phyloP scores from a whole-genome alignment of 2,329 filamentous ascomycete genomes.

The Lasiodiplodia sp. region DNA sequence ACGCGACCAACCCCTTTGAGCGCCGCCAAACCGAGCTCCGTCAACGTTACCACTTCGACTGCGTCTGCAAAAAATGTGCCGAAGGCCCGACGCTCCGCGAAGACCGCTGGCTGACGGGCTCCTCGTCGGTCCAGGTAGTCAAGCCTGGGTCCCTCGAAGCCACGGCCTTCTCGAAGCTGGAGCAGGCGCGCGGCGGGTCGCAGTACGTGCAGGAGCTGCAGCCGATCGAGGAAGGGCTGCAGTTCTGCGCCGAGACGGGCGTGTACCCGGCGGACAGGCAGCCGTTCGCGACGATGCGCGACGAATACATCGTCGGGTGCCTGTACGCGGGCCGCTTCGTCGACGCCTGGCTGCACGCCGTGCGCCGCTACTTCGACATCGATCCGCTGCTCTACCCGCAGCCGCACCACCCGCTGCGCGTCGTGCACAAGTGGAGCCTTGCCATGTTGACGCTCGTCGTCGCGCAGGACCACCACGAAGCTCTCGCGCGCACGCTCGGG shows the following conservation, averaged over 20 bases:
- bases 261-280: constrained; percentile 60
- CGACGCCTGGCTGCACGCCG: constrained; percentile 59
- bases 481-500: background rate
- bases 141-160: constrained; percentile 14
- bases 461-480: constrained; percentile 29
- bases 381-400: constrained; percentile 60
- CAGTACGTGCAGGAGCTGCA: constrained; percentile 25
- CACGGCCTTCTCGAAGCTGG: constrained; percentile 37
- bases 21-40: constrained; percentile 62
- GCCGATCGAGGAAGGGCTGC: constrained; percentile 44
- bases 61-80: constrained; percentile 61
- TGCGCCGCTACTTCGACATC: constrained; percentile 59
- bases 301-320: constrained; percentile 60
- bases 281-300: constrained; percentile 61
- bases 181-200: constrained; percentile 21
- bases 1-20: constrained; percentile 59
- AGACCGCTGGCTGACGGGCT: constrained; percentile 47
- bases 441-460: constrained; percentile 47
- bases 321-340: constrained; percentile 52
- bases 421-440: constrained; percentile 56
- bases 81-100: constrained; percentile 45
- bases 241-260: constrained; percentile 47
- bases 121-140: background rate
- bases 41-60: constrained; percentile 66
- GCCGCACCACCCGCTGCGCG: constrained; percentile 59